Conservation (phyloP, 805 yeast genomes). For the Kockiozyma suomiensis region DNA sequence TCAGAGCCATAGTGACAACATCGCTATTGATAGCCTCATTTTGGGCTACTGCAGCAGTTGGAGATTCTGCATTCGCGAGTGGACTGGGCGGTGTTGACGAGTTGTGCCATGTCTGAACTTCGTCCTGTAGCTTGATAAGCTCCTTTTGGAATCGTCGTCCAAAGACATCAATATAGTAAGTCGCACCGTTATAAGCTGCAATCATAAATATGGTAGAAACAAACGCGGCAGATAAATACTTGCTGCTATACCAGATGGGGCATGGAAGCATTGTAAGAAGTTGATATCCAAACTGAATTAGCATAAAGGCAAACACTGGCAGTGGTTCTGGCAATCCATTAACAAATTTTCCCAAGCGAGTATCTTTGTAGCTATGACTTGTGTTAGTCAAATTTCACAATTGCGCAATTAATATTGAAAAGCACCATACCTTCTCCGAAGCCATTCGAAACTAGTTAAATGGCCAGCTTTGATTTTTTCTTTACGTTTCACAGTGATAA, state of each 20-base stretch:
- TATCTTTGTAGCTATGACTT: constrained; percentile 56
- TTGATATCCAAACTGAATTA: constrained; percentile 86
- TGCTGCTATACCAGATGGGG: constrained; percentile 81
- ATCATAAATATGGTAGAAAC: constrained; percentile 70
- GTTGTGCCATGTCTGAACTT: constrained; percentile 54
- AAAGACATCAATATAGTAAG: constrained; percentile 87
- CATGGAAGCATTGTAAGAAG: constrained; percentile 83
- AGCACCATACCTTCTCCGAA: constrained; percentile 59
- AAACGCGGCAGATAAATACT: constrained; percentile 66
- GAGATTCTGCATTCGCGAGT: constrained; percentile 7
- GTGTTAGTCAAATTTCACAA: too few relatives aligned
- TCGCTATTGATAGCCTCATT: constrained; percentile 8
- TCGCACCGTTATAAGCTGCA: constrained; percentile 92
- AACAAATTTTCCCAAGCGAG: constrained; percentile 71
- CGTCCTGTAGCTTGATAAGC: constrained; percentile 67
- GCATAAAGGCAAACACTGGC: constrained; percentile 84
- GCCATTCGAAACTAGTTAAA: constrained; percentile 83
- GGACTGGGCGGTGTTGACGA: constrained; percentile 30
- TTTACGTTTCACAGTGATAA: constrained; percentile 78
- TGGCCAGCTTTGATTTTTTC: constrained; percentile 83
- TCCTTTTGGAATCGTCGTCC: constrained; percentile 90
- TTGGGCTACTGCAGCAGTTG: neutral
- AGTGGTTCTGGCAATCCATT: constrained; percentile 79
- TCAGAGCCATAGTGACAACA: constrained; percentile 13
- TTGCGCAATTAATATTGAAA: too few relatives aligned